Base-by-base conservation (phyloP, 768 basidiomycete genomes). In the Russula abietina region DNA sequence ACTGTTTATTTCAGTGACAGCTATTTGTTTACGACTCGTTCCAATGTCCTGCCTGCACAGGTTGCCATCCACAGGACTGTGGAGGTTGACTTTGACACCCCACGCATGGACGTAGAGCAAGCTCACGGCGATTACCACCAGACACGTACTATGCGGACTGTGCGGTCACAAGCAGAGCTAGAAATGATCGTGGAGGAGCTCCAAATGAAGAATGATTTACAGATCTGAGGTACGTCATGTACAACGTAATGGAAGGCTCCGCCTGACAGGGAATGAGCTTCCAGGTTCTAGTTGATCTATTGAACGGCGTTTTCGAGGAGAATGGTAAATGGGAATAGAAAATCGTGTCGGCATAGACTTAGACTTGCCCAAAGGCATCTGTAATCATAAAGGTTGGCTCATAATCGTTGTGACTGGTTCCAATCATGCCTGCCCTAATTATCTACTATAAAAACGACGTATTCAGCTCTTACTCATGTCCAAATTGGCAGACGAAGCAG, bases 151-250 rank as follows among this genome's bases (percentile, higher is more conserved):
- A n/a, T n/a, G n/a, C n/a, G n/a, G n/a, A n/a, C n/a, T 33, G 12
- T 59, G 53, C 62, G 39, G 26, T 64, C 57, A 16, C 53, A 59
- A 38, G 53, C 41, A 32, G 62, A 59, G 16, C 7, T 64, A 14
- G 62, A 64, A 19, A 16, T 64, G 1, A 38, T 55, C 16, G 55
- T 46, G 0, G 14, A 38, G 17, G 62, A 64, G 33, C 36, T 43
- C 28, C 62, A 60, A 39, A 64, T 64, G 58, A 59, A 64, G 39
- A 59, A 51, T 24, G 48, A 64, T 36, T 55, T 64, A 19, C 58
- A 60, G 19, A 64, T 64, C n/a, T 64, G 50, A 64, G 53, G 57
- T 64, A 45, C 48, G 57, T 59, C 11, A n/a, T 9, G 4, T 43
- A 43, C 43, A n/a, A n/a, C 10, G 43, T 14, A 16, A 53, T 16